These are phyloP conservation scores for Pseudozyma flocculosa DNA, from an alignment of 1,284 basidiomycete genomes.

Conservation along the genomic window DNA sequence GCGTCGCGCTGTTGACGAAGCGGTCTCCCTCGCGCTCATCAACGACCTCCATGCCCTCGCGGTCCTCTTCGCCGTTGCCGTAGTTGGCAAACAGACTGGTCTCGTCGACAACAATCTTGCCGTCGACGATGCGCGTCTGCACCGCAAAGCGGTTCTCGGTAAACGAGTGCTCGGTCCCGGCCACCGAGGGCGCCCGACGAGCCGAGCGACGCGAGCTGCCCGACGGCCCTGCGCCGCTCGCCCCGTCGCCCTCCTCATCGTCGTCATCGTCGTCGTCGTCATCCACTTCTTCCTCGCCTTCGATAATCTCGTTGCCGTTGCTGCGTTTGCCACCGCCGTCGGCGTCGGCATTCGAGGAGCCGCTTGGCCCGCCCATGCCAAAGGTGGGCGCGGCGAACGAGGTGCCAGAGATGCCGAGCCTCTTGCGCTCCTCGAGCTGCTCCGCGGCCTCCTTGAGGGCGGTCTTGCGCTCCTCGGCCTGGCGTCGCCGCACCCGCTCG, in stretches of 20 bases:
- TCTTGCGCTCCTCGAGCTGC: not conserved
- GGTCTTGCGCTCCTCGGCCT: conserved; percentile 33
- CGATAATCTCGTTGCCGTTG: conserved; percentile 5
- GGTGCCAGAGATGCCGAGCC: not conserved
- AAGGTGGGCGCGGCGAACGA: not conserved
- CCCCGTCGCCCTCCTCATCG: conserved; percentile 13
- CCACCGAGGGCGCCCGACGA: conserved; percentile 22
- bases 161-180: conserved; percentile 35
- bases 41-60: conserved; percentile 72
- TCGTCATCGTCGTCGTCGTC: conserved; percentile 20
- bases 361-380: not conserved
- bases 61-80: conserved; percentile 60
- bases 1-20: conserved; percentile 80
- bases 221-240: conserved; percentile 15
- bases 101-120: conserved; percentile 59
- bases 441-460: conserved; percentile 13
- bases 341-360: not conserved
- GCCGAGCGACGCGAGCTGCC: conserved; percentile 2
- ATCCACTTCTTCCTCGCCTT: conserved; percentile 13
- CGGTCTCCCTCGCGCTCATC: conserved; percentile 70
- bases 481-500: conserved; percentile 36
- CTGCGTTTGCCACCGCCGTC: conserved; percentile 1
- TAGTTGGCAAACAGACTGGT: conserved; percentile 55
- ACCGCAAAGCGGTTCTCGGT: conserved; percentile 53
- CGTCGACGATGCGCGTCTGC: conserved; percentile 58